These are phyloP conservation scores for Neofusicoccum cordaticola DNA, from an alignment of 2,329 filamentous ascomycete genomes.

Conservation along the genomic window DNA sequence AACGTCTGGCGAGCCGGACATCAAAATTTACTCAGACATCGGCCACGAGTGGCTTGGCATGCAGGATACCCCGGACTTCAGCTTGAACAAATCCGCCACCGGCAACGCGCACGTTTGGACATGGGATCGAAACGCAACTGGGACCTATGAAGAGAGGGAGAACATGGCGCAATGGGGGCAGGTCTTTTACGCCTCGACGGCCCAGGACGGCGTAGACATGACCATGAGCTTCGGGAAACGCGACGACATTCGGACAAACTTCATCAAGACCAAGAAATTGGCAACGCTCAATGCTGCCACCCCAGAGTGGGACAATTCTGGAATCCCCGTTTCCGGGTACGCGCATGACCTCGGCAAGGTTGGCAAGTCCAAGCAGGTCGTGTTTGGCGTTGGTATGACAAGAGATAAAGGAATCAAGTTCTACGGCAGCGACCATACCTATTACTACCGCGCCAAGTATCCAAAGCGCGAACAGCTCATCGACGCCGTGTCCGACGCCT, in stretches of 20 bases:
- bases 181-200: conserved; percentile 36
- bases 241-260: conserved; percentile 1
- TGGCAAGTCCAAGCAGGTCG: conserved; percentile 30
- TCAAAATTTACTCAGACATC: conserved; percentile 45
- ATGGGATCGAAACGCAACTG: conserved; percentile 30
- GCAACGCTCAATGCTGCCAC: conserved; percentile 28
- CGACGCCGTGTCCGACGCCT: conserved; percentile 38
- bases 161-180: conserved; percentile 47
- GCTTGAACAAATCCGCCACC: conserved; percentile 23
- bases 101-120: conserved; percentile 31
- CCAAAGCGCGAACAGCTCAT: conserved; percentile 24
- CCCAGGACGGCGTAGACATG: background rate
- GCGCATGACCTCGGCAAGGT: conserved; percentile 40
- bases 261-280: conserved; percentile 12
- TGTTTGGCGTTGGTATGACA: conserved; percentile 43
- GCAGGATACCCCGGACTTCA: conserved; percentile 21
- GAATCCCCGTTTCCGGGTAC: conserved; percentile 20
- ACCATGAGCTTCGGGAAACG: conserved; percentile 11
- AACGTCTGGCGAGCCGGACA: conserved; percentile 19
- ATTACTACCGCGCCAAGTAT: conserved; percentile 39
- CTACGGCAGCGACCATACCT: conserved; percentile 38
- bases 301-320: conserved; percentile 22
- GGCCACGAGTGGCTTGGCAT: conserved; percentile 45
- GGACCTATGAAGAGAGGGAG: conserved; percentile 32
- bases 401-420: conserved; percentile 42